Percentiles rank a stretch among this genome's conserved stretches.
Conservation (phyloP, 2,329 filamentous ascomycete genomes). For the Aaosphaeria pasadenensis region DNA sequence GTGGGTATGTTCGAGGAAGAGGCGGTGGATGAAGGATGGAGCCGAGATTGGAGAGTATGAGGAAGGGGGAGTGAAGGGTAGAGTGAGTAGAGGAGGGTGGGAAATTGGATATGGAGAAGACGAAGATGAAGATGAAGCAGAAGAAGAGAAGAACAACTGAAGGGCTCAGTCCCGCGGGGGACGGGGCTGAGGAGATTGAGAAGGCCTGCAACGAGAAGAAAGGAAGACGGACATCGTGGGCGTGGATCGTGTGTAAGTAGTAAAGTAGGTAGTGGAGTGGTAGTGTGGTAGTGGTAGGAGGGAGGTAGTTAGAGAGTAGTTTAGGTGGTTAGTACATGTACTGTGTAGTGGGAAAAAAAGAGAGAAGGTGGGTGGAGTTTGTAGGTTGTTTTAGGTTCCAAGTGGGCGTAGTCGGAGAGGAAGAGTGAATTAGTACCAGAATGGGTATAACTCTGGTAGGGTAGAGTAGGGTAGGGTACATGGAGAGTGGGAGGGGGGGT, state of each 20-base stretch:
- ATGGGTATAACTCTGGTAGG: no score
- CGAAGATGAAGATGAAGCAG: slow-evolving; percentile 7
- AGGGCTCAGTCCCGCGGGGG: slow-evolving; percentile 48
- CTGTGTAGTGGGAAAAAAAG: no score
- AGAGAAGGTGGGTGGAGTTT: no score
- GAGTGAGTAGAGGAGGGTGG: background rate
- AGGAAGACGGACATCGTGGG: slow-evolving; percentile 37
- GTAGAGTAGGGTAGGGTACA: no score
- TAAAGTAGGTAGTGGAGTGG: slow-evolving; percentile 28
- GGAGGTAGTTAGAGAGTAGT: slow-evolving; percentile 5
- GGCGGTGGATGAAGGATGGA: slow-evolving; percentile 7
- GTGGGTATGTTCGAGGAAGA: slow-evolving; percentile 2
- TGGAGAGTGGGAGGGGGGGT: no score
- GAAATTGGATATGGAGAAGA: background rate
- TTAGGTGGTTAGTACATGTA: no score
- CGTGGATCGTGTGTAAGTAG: slow-evolving; percentile 30
- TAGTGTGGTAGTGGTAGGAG: slow-evolving; percentile 21
- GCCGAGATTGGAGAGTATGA: background rate
- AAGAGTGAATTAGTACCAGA: no score
- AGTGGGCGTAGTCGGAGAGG: no score
- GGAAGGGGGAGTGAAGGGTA: background rate
- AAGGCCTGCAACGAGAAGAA: slow-evolving; percentile 42
- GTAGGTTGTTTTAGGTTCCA: no score
- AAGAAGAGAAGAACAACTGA: slow-evolving; percentile 5
- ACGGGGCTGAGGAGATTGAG: slow-evolving; percentile 48